Percentiles rank a stretch among this genome's conserved stretches.
Conservation (phyloP, 257 asterid species). For the Fraxinus anomala region DNA sequence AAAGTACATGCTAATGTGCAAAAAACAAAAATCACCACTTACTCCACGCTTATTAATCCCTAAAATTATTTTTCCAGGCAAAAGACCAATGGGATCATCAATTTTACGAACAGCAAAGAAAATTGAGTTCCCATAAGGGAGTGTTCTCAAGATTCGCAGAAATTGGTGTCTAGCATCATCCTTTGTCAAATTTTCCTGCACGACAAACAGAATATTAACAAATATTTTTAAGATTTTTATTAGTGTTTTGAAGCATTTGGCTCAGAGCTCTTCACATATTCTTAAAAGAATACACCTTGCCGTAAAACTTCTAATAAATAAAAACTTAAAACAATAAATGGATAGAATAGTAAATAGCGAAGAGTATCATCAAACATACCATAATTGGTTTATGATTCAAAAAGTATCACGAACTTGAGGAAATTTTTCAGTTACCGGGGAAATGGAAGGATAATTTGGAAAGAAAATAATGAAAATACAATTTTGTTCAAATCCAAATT, state of each 20-base stretch:
- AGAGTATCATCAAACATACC: conserved; percentile 5
- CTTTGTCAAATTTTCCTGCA: conserved; percentile 85
- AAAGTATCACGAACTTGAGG: background rate
- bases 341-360: background rate
- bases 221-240: conserved; percentile 9
- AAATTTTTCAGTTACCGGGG: background rate
- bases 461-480: conserved; percentile 5
- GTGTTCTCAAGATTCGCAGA: conserved; percentile 84
- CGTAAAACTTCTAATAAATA: background rate
- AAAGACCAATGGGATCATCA: conserved; percentile 98
- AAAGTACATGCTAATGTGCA: conserved; percentile 1
- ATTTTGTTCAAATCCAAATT: background rate
- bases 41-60: conserved; percentile 99
- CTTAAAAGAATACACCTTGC: background rate
- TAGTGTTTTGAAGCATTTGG: background rate
- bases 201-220: conserved; percentile 19
- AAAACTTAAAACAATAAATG: background rate
- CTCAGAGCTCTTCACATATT: background rate
- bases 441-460: background rate
- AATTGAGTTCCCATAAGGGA: conserved; percentile 99
- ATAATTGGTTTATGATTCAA: conserved; percentile 3
- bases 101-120: conserved; percentile 96
- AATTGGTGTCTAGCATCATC: conserved; percentile 98
- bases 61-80: conserved; percentile 85
- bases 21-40: conserved; percentile 26